Base-by-base conservation (phyloP, 2,329 filamentous ascomycete species). In the Sporothrix variecibatus region DNA sequence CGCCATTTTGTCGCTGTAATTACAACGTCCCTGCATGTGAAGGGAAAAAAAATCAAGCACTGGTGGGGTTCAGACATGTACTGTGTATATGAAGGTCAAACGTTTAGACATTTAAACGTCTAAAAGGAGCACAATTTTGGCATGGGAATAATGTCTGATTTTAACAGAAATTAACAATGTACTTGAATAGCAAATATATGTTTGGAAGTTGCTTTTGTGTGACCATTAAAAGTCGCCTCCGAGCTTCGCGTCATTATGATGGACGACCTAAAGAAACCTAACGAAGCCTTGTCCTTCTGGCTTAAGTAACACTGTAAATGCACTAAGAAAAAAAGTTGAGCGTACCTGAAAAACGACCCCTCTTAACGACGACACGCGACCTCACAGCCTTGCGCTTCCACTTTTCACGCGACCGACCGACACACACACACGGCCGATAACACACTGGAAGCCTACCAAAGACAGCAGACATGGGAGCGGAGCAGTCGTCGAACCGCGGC, bases 391-490 rank as follows among this genome's bases (percentile, higher is more conserved):
- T 67, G 40, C 64, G 64, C 64, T 15, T 31, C 40, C 2, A 20
- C 12, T 31, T 23, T 23, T n/a, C 40, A 49, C 60, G 62, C 62
- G 38, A 26, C 23, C 20, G 38, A 34, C 20, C 8, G 12, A n/a
- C 12, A 26, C 11, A 72, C 46, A 26, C 5, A 20, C 38, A 20
- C 38, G 31, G 3, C 26, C 43, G 3, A 17, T 2, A 9, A 46
- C 9, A 67, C 23, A 49, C 12, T 46, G n/a, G 31, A 28, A 17
- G 12, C 17, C 49, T 17, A 28, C 11, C 20, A 20, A 9, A 51
- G 34, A 60, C 15, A n/a, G 88, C 90, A 88, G 88, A 88, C 68
- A 88, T 90, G 88, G 88, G 88, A 70, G 87, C 86, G 60, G 85
- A 88, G 74, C 88, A 90, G 80, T 90, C 88, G 23, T 84, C 86